phyloP scores from a whole-genome alignment of 2,329 filamentous ascomycete genomes.

The Leptoxyphium fumago region DNA sequence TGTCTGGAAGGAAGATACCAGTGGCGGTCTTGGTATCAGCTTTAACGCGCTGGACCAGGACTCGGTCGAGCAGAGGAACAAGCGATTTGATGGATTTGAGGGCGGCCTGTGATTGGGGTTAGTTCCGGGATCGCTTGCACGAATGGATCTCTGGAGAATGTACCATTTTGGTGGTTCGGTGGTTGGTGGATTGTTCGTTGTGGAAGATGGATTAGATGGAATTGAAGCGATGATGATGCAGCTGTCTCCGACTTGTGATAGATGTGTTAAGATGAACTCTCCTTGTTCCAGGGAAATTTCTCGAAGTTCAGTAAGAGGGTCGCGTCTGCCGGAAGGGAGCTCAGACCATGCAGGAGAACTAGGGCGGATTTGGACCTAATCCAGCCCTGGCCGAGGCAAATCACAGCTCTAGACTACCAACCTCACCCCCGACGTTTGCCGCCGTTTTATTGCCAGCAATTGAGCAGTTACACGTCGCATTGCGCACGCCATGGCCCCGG shows the following conservation, averaged over 20 bases:
- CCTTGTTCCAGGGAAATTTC: constrained; percentile 3
- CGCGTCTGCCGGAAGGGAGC: background rate
- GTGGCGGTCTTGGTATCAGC: constrained; percentile 90
- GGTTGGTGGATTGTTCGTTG: background rate
- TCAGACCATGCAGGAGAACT: constrained; percentile 1
- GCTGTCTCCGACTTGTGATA: background rate
- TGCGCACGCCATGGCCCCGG: no score
- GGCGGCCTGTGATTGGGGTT: constrained; percentile 28
- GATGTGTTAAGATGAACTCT: background rate
- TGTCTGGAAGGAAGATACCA: constrained; percentile 96
- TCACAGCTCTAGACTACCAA: background rate
- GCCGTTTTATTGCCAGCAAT: no score
- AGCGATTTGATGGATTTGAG: constrained; percentile 94
- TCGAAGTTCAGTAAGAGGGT: constrained; percentile 4
- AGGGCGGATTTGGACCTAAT: background rate
- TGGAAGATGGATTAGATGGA: constrained; percentile 1
- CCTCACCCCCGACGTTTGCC: background rate
- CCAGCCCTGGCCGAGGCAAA: background rate
- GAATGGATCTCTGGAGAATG: background rate
- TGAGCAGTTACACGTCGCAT: no score
- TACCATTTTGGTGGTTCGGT: constrained; percentile 13
- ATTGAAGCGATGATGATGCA: constrained; percentile 1
- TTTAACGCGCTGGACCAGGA: constrained; percentile 96
- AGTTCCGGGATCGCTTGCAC: background rate
- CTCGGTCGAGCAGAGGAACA: constrained; percentile 89